These are phyloP conservation scores for Pichia terricola DNA, from an alignment of 1,139 yeast species.

Conservation along the genomic window DNA sequence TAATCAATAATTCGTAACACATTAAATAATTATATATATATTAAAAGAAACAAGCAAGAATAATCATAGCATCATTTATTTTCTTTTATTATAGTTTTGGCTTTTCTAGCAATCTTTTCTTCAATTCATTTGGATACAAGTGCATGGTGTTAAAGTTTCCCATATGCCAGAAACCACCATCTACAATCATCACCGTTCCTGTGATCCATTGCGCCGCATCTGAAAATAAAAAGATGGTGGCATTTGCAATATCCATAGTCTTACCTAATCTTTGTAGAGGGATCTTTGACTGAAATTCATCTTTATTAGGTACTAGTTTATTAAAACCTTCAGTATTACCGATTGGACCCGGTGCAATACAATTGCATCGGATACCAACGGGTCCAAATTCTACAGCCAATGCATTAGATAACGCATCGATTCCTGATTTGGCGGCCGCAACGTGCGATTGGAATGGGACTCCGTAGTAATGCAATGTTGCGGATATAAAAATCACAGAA, in stretches of 20 bases:
- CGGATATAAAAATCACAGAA: conserved; percentile 62
- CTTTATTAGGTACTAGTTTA: conserved; percentile 41
- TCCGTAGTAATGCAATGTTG: conserved; percentile 82
- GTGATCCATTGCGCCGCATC: conserved; percentile 71
- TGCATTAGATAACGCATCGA: conserved; percentile 75
- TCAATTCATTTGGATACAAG: conserved; percentile 31
- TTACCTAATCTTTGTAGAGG: conserved; percentile 76
- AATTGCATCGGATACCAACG: conserved; percentile 67
- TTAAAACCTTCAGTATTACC: conserved; percentile 73
- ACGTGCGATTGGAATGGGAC: conserved; percentile 81
- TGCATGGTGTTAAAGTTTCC: conserved; percentile 36
- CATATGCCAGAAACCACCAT: conserved; percentile 86
- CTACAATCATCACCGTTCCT: conserved; percentile 75
- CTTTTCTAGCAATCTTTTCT: conserved; percentile 18
- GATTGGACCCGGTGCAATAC: conserved; percentile 84
- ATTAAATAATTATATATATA: no score
- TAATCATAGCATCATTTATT: no score
- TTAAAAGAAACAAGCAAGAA: no score
- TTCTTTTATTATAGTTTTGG: conserved; percentile 17
- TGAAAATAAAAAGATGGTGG: conserved; percentile 76
- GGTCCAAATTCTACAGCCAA: conserved; percentile 88
- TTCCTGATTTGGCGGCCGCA: conserved; percentile 90
- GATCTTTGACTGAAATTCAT: conserved; percentile 35
- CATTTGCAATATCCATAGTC: conserved; percentile 76
- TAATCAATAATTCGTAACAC: no score